Conservation (phyloP, 202 grass and related monocot genomes). For the Dendrocalamus latiflorus region DNA sequence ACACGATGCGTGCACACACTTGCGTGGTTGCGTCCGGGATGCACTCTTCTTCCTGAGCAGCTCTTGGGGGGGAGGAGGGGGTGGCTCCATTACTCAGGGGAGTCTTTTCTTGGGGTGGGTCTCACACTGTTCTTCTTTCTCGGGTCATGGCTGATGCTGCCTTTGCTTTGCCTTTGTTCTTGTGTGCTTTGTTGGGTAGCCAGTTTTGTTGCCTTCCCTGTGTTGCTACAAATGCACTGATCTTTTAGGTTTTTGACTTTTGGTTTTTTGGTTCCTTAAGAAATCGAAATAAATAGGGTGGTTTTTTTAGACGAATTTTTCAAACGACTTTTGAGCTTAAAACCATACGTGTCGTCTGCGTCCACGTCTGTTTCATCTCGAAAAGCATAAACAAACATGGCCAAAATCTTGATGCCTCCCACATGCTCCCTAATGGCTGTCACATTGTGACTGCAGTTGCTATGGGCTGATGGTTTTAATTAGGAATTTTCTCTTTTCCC, state of each 20-base stretch:
- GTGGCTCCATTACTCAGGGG: constrained; percentile 23
- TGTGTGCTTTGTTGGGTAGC: too few relatives aligned
- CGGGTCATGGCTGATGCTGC: too few relatives aligned
- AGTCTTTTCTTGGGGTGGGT: constrained; percentile 37
- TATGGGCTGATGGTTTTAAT: constrained; percentile 29
- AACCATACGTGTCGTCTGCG: too few relatives aligned
- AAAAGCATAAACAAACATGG: too few relatives aligned
- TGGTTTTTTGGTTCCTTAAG: too few relatives aligned
- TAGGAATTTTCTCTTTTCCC: background rate
- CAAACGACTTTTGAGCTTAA: too few relatives aligned
- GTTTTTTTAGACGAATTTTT: too few relatives aligned
- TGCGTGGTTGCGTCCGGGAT: constrained; percentile 25
- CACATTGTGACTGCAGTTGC: constrained; percentile 18
- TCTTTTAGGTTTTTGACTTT: too few relatives aligned
- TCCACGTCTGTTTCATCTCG: too few relatives aligned
- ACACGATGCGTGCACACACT: constrained; percentile 24
- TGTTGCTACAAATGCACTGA: too few relatives aligned
- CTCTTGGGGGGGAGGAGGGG: background rate
- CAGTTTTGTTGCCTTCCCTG: constrained; percentile 35
- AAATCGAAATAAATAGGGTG: too few relatives aligned
- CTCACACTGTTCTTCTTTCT: constrained; percentile 50
- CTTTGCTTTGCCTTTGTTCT: too few relatives aligned
- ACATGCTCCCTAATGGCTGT: constrained; percentile 32
- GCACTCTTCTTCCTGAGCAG: constrained; percentile 30
- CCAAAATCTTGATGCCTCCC: constrained; percentile 38